Evolutionary conservation across 2,329 filamentous ascomycete species (phyloP).

Genomic region (Ophiostoma sp.): DNA sequence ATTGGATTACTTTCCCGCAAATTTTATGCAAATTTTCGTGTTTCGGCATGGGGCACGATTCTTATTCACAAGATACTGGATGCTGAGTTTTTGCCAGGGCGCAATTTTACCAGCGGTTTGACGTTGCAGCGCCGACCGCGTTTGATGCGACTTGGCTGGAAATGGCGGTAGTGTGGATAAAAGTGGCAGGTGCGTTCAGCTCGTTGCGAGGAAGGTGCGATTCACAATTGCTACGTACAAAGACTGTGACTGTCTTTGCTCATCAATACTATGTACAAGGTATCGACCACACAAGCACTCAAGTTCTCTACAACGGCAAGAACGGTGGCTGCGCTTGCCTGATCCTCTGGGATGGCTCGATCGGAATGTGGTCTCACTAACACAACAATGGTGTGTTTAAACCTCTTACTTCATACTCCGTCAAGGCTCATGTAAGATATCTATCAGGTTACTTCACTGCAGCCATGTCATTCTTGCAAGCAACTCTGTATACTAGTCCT

Average conservation of each 20-base stretch:
- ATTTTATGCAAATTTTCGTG: not conserved
- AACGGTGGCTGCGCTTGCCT: not conserved
- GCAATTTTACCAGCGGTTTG: conserved; percentile 14
- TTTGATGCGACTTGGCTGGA: not conserved
- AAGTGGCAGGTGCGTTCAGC: conserved; percentile 6
- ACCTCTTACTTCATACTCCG: no score
- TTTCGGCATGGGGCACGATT: not conserved
- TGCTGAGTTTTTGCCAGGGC: not conserved
- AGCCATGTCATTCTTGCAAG: not conserved
- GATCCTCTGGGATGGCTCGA: not conserved
- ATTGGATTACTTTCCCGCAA: not conserved
- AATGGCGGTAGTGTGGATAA: not conserved
- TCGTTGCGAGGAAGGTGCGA: not conserved
- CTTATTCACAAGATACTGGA: not conserved
- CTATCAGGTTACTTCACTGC: not conserved
- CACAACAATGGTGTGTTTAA: not conserved
- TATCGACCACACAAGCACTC: no score
- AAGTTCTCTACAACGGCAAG: not conserved
- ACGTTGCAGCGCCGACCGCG: conserved; percentile 21
- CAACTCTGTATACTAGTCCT: not conserved
- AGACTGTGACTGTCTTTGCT: not conserved
- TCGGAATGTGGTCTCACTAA: not conserved
- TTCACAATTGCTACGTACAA: not conserved
- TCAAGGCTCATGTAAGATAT: no score
- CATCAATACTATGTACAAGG: not conserved